Evolutionary conservation across 192 early-diverging fungal genomes (phyloP).

Genomic region (Spizellomyces punctatus): DNA sequence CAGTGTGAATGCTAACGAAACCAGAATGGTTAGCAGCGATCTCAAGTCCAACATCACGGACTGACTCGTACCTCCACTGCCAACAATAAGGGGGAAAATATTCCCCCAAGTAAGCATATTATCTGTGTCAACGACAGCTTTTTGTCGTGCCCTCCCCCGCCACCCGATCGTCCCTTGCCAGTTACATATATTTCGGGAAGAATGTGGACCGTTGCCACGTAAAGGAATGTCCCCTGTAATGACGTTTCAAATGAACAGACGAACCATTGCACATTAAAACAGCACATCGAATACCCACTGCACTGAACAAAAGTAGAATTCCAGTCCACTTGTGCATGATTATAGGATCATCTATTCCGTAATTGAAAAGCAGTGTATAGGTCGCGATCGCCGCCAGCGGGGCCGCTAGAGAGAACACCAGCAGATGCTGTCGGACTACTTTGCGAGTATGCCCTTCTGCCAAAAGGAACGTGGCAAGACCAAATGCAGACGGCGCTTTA

Average conservation of each 20-base stretch:
- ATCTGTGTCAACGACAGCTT: constrained; percentile 27
- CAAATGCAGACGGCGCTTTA: constrained; percentile 94
- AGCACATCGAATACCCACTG: constrained; percentile 43
- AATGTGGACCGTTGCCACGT: constrained; percentile 88
- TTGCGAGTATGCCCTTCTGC: constrained; percentile 63
- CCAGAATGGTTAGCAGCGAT: too few relatives aligned
- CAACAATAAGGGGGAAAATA: constrained; percentile 34
- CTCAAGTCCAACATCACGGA: background rate
- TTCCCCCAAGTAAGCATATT: constrained; percentile 26
- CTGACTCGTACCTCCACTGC: constrained; percentile 29
- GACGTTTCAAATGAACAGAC: background rate
- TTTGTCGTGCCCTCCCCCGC: constrained; percentile 22
- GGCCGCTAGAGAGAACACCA: constrained; percentile 80
- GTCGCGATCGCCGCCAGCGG: constrained; percentile 79
- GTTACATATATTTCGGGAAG: constrained; percentile 63
- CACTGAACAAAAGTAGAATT: constrained; percentile 85
- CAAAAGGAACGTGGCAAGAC: constrained; percentile 83
- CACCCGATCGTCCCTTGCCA: constrained; percentile 6
- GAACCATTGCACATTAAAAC: constrained; percentile 18
- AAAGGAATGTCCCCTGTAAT: constrained; percentile 65
- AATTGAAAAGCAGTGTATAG: constrained; percentile 32
- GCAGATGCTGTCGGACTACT: constrained; percentile 73
- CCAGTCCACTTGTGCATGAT: constrained; percentile 77
- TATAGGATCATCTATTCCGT: constrained; percentile 23
- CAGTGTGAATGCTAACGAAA: background rate